Percentiles rank a stretch among this genome's conserved stretches.
Evolutionary conservation across 805 yeast genomes (phyloP).

Genomic region (Yamadazyma paraphyllophila): DNA sequence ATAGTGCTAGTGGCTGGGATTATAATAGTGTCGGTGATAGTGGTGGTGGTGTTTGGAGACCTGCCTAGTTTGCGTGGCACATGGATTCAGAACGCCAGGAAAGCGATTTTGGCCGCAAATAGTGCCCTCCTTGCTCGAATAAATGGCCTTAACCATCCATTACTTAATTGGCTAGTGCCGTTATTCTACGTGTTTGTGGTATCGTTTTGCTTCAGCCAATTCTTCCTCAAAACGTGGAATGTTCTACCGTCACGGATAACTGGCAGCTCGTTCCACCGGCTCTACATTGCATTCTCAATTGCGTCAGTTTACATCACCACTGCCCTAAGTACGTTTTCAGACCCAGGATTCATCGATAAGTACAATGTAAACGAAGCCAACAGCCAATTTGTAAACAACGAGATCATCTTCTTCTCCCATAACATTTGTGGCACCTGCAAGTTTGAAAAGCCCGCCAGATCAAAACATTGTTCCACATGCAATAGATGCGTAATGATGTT

Average conservation of each 20-base stretch:
- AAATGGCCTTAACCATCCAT: conserved; percentile 3
- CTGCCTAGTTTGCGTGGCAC: conserved; percentile 42
- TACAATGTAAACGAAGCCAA: conserved; percentile 12
- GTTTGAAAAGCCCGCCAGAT: conserved; percentile 52
- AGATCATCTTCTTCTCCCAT: conserved; percentile 50
- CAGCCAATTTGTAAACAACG: conserved; percentile 40
- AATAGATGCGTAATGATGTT: conserved; percentile 45
- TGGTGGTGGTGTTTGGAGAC: conserved; percentile 43
- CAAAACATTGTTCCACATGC: conserved; percentile 67
- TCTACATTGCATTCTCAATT: conserved; percentile 31
- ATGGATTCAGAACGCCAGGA: conserved; percentile 23
- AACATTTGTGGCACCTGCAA: conserved; percentile 49
- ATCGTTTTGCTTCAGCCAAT: conserved; percentile 29
- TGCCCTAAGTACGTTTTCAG: conserved; percentile 34
- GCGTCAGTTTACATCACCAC: conserved; percentile 33
- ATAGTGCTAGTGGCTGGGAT: neutral
- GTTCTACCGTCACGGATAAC: conserved; percentile 13
- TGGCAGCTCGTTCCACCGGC: conserved; percentile 12
- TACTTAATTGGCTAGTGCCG: conserved; percentile 46
- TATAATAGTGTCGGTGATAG: conserved; percentile 3
- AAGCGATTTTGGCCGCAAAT: neutral
- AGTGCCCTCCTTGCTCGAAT: neutral
- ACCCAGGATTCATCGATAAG: conserved; percentile 41
- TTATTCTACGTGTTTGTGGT: conserved; percentile 37
- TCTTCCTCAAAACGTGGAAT: conserved; percentile 28